Percentiles rank a stretch among this genome's conserved stretches.
Evolutionary conservation across 306 rosid species (phyloP).

Genomic region (Astragalus membranaceus): DNA sequence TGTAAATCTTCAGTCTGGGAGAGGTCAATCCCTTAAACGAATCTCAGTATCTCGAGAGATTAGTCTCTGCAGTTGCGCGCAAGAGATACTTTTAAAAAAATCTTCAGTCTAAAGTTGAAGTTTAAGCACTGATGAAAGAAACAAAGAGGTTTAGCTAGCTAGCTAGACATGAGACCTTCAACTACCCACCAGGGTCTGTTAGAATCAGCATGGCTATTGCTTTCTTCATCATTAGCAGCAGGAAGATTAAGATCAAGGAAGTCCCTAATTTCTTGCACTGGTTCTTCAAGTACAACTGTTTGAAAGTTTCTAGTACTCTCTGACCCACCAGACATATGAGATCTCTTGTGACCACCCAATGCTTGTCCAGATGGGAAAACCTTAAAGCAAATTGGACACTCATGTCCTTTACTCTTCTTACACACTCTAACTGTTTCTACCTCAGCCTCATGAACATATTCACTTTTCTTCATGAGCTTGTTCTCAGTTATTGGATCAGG

Average conservation of each 20-base stretch:
- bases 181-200: conserved; percentile 51
- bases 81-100: background rate
- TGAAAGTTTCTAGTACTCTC: conserved; percentile 31
- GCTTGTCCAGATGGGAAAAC: conserved; percentile 84
- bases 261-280: conserved; percentile 51
- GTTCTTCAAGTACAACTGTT: conserved; percentile 31
- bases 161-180: conserved; percentile 34
- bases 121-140: conserved; percentile 7
- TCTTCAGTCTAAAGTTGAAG: conserved; percentile 16
- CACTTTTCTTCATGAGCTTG: conserved; percentile 25
- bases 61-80: too few species aligned
- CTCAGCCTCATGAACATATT: conserved; percentile 17
- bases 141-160: conserved; percentile 11
- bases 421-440: background rate
- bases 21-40: too few species aligned
- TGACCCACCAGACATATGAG: conserved; percentile 44
- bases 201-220: conserved; percentile 33
- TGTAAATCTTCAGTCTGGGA: background rate
- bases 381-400: conserved; percentile 71
- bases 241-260: conserved; percentile 95
- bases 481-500: conserved; percentile 35
- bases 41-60: too few species aligned
- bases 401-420: conserved; percentile 50
- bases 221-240: conserved; percentile 60
- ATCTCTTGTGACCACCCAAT: conserved; percentile 93